phyloP scores from a whole-genome alignment of 495 filamentous ascomycete genomes.

The Penicillium bialowiezense region DNA sequence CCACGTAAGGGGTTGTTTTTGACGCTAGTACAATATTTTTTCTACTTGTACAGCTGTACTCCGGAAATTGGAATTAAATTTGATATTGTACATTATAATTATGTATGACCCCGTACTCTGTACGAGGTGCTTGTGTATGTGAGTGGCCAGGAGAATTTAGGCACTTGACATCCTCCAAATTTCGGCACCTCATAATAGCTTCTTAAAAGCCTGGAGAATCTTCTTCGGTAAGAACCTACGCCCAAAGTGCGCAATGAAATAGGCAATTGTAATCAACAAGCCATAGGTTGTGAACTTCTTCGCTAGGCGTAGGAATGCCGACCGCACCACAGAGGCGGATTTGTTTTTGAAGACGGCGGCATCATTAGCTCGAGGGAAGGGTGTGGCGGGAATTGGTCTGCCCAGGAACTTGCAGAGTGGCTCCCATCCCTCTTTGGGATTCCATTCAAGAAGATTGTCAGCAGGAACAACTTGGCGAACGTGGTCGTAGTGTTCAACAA shows the following conservation, averaged over 20 bases:
- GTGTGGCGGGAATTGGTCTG: conserved; percentile 7
- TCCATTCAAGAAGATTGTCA: conserved; percentile 21
- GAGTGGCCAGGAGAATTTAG: no score
- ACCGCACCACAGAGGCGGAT: background rate
- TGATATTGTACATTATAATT: background rate
- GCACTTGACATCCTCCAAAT: no score
- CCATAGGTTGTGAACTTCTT: background rate
- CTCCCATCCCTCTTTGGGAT: conserved; percentile 38
- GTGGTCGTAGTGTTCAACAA: conserved; percentile 23
- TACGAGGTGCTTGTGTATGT: no score
- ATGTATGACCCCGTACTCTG: no score
- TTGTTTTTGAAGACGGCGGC: conserved; percentile 7
- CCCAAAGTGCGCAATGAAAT: background rate
- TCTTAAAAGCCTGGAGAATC: no score
- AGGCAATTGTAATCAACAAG: background rate
- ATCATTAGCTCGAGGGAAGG: conserved; percentile 12
- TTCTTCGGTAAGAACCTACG: no score
- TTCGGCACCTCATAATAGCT: no score
- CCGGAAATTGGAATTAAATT: no score
- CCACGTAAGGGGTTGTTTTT: background rate
- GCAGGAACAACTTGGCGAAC: conserved; percentile 19
- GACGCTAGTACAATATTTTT: background rate
- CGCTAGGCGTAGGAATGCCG: background rate
- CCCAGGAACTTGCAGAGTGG: conserved; percentile 41
- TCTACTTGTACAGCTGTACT: background rate